Percentiles rank a stretch among this genome's conserved stretches.
Conservation (phyloP, 345 rosid species). For the Populus pruinosa region DNA sequence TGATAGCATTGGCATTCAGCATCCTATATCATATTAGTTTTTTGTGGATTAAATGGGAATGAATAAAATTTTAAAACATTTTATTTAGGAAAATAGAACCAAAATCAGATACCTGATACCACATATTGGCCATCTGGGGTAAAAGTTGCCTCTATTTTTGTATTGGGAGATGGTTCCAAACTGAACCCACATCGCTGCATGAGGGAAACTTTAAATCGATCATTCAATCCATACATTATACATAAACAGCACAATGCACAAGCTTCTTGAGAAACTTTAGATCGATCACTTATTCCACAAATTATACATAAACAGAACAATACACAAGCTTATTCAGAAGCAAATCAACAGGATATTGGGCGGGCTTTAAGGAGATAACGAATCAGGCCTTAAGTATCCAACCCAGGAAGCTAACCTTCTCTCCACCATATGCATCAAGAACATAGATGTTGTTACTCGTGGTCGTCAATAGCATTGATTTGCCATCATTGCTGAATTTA, state of each 20-base stretch:
- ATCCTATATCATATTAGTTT: background rate
- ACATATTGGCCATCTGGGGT: slow-evolving; percentile 97
- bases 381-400: background rate
- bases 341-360: background rate
- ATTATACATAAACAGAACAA: background rate
- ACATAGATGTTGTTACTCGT: slow-evolving; percentile 77
- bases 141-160: slow-evolving; percentile 79
- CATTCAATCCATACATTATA: slow-evolving; percentile 2
- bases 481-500: slow-evolving; percentile 95
- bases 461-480: slow-evolving; percentile 92
- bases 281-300: slow-evolving; percentile 8
- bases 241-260: background rate
- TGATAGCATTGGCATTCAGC: background rate
- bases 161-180: slow-evolving; percentile 81
- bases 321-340: background rate
- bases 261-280: background rate
- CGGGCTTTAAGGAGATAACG: background rate
- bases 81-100: background rate
- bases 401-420: slow-evolving; percentile 58
- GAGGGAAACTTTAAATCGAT: slow-evolving; percentile 9
- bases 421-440: slow-evolving; percentile 95
- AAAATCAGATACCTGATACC: slow-evolving; percentile 61
- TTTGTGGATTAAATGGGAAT: background rate
- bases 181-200: slow-evolving; percentile 86
- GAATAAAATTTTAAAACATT: background rate